Base-by-base conservation (phyloP, 2,329 filamentous ascomycete genomes). In the Pseudogymnoascus sp. region DNA sequence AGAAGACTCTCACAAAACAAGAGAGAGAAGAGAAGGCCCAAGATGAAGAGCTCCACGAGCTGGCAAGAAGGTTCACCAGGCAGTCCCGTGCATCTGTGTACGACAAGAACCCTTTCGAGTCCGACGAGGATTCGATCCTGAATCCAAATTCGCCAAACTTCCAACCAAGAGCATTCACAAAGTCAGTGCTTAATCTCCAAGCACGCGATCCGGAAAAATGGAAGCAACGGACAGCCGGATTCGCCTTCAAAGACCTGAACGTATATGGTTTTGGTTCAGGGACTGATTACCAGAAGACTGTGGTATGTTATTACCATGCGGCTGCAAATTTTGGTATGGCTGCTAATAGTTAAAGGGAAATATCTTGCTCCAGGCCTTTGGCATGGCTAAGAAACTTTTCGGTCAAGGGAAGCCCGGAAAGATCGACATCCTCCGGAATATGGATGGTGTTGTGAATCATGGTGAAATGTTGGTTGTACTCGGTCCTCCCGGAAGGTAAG, bases 251-350 rank as follows among this genome's bases (percentile, higher is more conserved):
- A 71, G 80, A 89, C 68, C 75, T 90, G 61, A 88, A 82, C 63
- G 84, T 89, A 4, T 83, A 85, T 68, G 86, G 87, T 38, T 89
- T 80, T 67, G 86, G 86, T 47, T 81, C 80, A 37, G 77, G 82
- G 0, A 88, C 86, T 1, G 87, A 90, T 70, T 90, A 86, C 71
- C 87, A 90, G 70, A 86, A 85, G 71, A 80, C 83, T 68, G 82
- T 87, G 5, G 37, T 39, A 39, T 20, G 37, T 39, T 39, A 39
- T 18, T 9, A 39, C n/a, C n/a, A n/a, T n/a, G n/a, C n/a, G 37
- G 37, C 11, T 39, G 37, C 37, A 20, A 39, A 39, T 39, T 20
- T 39, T 20, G 20, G 15, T 20, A 20, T 39, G 6, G 15, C 2
- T 39, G 8, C 37, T 39, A 20, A 39, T 20, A 4, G 37, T 39